phyloP scores from a whole-genome alignment of 2,329 filamentous ascomycete species.

The Didymella segeticola region DNA sequence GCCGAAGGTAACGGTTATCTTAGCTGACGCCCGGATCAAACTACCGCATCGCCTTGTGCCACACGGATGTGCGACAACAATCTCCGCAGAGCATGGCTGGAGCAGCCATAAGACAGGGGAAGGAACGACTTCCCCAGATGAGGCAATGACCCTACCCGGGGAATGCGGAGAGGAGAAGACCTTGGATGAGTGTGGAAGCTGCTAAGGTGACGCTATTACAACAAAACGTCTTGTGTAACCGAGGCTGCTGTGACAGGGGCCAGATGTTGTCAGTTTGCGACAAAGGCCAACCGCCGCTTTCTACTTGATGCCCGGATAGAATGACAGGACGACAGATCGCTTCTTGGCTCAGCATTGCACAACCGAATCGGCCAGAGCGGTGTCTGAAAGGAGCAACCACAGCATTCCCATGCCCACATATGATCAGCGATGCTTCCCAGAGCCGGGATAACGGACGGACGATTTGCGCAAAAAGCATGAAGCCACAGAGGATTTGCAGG shows the following conservation, averaged over 20 bases:
- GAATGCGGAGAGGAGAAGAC: conserved; percentile 25
- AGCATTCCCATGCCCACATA: conserved; percentile 1
- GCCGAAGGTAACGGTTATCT: neutral
- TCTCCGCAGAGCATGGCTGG: conserved; percentile 5
- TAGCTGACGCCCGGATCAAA: conserved; percentile 1
- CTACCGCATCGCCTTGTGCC: conserved; percentile 1
- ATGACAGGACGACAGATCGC: conserved; percentile 25
- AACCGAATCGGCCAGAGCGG: conserved; percentile 21
- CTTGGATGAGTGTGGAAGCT: conserved; percentile 11
- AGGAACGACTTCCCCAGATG: conserved; percentile 32
- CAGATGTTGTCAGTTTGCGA: neutral
- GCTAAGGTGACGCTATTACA: conserved; percentile 7
- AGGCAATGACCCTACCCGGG: conserved; percentile 23
- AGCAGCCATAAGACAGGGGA: conserved; percentile 19
- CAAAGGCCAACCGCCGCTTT: conserved; percentile 25
- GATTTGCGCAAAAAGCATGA: conserved; percentile 25
- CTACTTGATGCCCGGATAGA: conserved; percentile 26
- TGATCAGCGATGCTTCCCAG: conserved; percentile 1
- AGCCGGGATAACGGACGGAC: conserved; percentile 26
- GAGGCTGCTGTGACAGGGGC: neutral
- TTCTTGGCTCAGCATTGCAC: conserved; percentile 30
- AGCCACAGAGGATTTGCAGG: conserved; percentile 18
- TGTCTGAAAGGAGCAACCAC: conserved; percentile 10
- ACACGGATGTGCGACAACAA: conserved; percentile 1
- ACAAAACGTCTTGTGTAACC: conserved; percentile 21